Evolutionary conservation across 2,329 filamentous ascomycete genomes (phyloP), one percentile per base, ranked within the genome.

Genomic region (Phaeosphaeriaceae sp.): DNA sequence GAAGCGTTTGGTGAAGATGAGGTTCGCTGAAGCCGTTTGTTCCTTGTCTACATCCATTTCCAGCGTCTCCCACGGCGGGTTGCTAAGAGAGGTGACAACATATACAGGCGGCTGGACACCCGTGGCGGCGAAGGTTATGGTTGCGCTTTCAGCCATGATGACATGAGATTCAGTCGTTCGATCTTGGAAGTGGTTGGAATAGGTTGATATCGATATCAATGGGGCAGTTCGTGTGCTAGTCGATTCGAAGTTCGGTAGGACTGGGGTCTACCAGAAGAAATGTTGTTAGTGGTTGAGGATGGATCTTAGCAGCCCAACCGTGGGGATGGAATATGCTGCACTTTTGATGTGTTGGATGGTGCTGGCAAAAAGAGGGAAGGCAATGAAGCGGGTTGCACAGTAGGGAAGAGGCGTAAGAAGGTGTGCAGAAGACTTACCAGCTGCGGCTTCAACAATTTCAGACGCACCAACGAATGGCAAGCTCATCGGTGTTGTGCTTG

Each of bases 81-180:
- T 77, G 20, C 88, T 88, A 69, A 92, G 89, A 21, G 86, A 87
- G 17, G 89, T 90, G 11, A 88, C 89, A 7, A 93, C 79, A 69
- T 85, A 93, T 53, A 93, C 82, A 3, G 91, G 91, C 52, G 90
- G 88, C 55, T 84, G 78, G 1, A 86, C 82, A 53, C 86, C 88
- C 1, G 83, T 77, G 61, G 84, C 85, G 53, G 81, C 80, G 78
- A 87, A 92, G 55, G 82, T 85, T 69, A 93, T 84, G 41, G 81
- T 86, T 25, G 87, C 80, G 21, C 61, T 58, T 44, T 51, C 51
- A 13, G 62, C 58, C 72, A 74, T 74, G 44, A 25, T 61, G 56
- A 21, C 50, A 54, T 59, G n/a, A 3, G 56, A 20, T 20, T 47
- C 33, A 11, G 25, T 11, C 25, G 25, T 6, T 31, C 25, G 25